phyloP scores from a whole-genome alignment of 2,329 filamentous ascomycete genomes.

The Cladosporium austrohemisphaericum region DNA sequence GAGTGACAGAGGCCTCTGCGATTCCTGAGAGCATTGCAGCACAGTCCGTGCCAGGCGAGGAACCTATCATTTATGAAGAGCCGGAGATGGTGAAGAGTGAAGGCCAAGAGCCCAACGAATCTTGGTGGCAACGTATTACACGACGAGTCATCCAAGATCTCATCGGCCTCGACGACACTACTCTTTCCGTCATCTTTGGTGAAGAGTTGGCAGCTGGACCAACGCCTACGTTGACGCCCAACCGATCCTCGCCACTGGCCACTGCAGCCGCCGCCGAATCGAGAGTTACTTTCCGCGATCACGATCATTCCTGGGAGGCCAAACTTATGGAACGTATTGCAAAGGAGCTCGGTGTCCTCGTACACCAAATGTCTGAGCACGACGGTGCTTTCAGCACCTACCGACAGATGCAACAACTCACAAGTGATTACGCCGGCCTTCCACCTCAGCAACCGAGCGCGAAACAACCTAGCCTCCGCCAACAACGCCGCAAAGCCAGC shows the following conservation, averaged over 20 bases:
- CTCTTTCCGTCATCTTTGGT: constrained; percentile 82
- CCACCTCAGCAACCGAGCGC: constrained; percentile 18
- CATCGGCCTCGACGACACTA: constrained; percentile 82
- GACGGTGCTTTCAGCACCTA: constrained; percentile 88
- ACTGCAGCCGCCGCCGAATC: constrained; percentile 26
- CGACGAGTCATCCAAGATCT: constrained; percentile 82
- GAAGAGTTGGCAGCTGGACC: constrained; percentile 59
- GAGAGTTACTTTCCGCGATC: constrained; percentile 34
- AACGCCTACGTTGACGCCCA: constrained; percentile 29
- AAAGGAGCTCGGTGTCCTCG: constrained; percentile 76
- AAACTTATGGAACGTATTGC: constrained; percentile 80
- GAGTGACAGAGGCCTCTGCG: constrained; percentile 24
- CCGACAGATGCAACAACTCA: constrained; percentile 64
- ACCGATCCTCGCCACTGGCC: constrained; percentile 30
- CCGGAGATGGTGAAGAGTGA: constrained; percentile 22
- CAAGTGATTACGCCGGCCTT: constrained; percentile 69
- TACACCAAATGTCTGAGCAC: constrained; percentile 79
- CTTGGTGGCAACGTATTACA: constrained; percentile 77
- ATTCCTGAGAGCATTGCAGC: constrained; percentile 20
- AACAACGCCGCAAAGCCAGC: constrained; percentile 22
- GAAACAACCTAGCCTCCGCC: constrained; percentile 22
- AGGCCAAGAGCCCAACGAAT: constrained; percentile 47
- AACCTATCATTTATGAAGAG: constrained; percentile 26
- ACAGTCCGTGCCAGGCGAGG: constrained; percentile 19
- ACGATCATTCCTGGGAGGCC: constrained; percentile 61